Evolutionary conservation across 2,329 filamentous ascomycete species (phyloP).

Genomic region (Monilinia fructicola): DNA sequence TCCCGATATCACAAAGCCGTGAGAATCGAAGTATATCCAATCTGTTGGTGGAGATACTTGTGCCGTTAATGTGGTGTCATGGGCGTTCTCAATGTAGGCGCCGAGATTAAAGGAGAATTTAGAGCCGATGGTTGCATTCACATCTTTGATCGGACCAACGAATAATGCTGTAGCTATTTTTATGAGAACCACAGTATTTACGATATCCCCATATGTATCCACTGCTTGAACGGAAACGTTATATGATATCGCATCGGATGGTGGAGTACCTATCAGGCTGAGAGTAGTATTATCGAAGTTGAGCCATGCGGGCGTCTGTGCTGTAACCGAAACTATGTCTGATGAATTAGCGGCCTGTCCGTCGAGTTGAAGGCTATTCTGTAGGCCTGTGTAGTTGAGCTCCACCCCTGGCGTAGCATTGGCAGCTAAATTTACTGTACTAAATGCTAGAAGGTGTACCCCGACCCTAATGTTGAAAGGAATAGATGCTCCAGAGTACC

Average conservation of each 20-base stretch:
- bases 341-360: slow-evolving; percentile 49
- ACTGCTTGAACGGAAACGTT: slow-evolving; percentile 62
- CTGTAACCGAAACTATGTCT: slow-evolving; percentile 53
- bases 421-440: slow-evolving; percentile 54
- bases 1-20: slow-evolving; percentile 33
- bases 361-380: slow-evolving; percentile 57
- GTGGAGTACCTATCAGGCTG: slow-evolving; percentile 63
- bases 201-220: slow-evolving; percentile 59
- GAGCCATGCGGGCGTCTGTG: slow-evolving; percentile 67
- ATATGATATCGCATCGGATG: slow-evolving; percentile 55
- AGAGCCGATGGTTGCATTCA: slow-evolving; percentile 36
- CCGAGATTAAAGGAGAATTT: slow-evolving; percentile 35
- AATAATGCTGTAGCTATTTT: slow-evolving; percentile 32
- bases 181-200: slow-evolving; percentile 54
- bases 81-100: slow-evolving; percentile 31
- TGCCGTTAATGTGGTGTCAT: slow-evolving; percentile 31
- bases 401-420: slow-evolving; percentile 55
- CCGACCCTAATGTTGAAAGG: slow-evolving; percentile 72
- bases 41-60: slow-evolving; percentile 28
- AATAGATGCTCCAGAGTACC: slow-evolving; percentile 67
- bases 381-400: slow-evolving; percentile 55
- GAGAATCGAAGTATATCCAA: slow-evolving; percentile 37
- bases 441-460: slow-evolving; percentile 66
- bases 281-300: slow-evolving; percentile 62
- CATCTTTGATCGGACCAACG: slow-evolving; percentile 26